Conservation (phyloP, 805 yeast species). For the Blastobotrys mokoenaii region DNA sequence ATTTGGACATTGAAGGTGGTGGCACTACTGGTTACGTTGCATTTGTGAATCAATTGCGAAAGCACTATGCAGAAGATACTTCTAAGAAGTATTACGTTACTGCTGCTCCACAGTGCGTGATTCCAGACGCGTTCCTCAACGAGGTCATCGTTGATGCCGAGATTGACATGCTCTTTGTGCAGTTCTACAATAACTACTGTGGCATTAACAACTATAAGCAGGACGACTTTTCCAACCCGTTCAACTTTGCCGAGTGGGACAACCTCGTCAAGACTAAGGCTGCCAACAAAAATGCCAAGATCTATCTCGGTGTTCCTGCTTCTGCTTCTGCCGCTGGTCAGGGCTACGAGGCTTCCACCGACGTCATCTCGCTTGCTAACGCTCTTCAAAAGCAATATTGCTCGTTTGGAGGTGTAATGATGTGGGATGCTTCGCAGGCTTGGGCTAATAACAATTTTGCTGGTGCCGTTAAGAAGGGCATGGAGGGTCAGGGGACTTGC, state of each 20-base stretch:
- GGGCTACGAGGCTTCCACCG: conserved; percentile 38
- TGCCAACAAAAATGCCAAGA: conserved; percentile 43
- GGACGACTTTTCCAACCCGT: conserved; percentile 20
- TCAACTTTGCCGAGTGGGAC: conserved; percentile 44
- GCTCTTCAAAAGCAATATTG: conserved; percentile 13
- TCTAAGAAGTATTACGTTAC: conserved; percentile 42
- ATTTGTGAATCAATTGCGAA: conserved; percentile 30
- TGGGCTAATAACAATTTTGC: conserved; percentile 41
- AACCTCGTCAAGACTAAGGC: conserved; percentile 36
- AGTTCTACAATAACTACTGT: conserved; percentile 57
- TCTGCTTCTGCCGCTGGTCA: conserved; percentile 42
- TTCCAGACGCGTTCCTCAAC: conserved; percentile 46
- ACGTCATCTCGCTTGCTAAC: conserved; percentile 30
- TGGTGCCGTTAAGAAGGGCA: conserved; percentile 35
- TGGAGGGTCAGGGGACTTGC: no score
- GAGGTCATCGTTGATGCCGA: conserved; percentile 34
- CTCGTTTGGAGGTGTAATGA: conserved; percentile 54
- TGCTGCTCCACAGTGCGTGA: conserved; percentile 63
- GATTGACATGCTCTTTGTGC: conserved; percentile 54
- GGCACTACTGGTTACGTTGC: conserved; percentile 44
- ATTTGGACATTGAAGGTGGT: conserved; percentile 50
- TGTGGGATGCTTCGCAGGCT: conserved; percentile 72
- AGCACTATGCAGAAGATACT: conserved; percentile 15
- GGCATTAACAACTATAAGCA: conserved; percentile 19
- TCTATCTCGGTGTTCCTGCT: conserved; percentile 61